A percentile compares a stretch with the other conserved stretches of the same genome.
Conservation (phyloP, 495 filamentous ascomycete species). For the Podospora pseudopauciseta region DNA sequence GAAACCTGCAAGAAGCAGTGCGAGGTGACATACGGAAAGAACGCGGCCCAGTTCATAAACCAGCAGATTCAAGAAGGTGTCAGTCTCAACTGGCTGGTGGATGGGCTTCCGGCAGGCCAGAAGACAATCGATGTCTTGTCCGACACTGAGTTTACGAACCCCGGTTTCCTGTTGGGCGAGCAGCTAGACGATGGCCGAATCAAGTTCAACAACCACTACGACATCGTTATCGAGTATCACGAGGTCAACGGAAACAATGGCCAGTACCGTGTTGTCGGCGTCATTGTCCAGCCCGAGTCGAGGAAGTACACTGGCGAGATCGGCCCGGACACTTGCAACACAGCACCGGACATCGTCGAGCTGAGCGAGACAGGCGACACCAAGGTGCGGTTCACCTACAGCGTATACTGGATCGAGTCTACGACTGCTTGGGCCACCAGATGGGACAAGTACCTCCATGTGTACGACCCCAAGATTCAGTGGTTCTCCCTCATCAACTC, state of each 20-base stretch:
- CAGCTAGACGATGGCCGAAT: constrained; percentile 45
- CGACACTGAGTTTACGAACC: constrained; percentile 71
- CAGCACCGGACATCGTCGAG: constrained; percentile 46
- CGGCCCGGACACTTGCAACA: constrained; percentile 60
- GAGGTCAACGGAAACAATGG: constrained; percentile 54
- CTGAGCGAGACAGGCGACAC: constrained; percentile 65
- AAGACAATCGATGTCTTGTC: constrained; percentile 69
- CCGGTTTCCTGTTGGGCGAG: constrained; percentile 81
- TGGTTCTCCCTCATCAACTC: constrained; percentile 98
- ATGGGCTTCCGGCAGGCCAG: constrained; percentile 88
- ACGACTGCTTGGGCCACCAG: constrained; percentile 87
- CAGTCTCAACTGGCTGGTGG: constrained; percentile 91
- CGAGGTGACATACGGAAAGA: constrained; percentile 60
- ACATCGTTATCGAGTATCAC: constrained; percentile 93
- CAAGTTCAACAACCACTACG: constrained; percentile 85
- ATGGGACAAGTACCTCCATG: constrained; percentile 97
- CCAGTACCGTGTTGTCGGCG: constrained; percentile 83
- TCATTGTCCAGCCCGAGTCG: constrained; percentile 78
- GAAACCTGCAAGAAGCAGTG: constrained; percentile 83
- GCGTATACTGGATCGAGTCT: constrained; percentile 78
- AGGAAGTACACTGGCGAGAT: constrained; percentile 55
- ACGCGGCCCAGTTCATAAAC: constrained; percentile 74
- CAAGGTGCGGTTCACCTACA: constrained; percentile 81
- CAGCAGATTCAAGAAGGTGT: constrained; percentile 73
- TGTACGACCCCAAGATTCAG: constrained; percentile 93